Evolutionary conservation across 768 basidiomycete species (phyloP).

Genomic region (Boletus fagicola): DNA sequence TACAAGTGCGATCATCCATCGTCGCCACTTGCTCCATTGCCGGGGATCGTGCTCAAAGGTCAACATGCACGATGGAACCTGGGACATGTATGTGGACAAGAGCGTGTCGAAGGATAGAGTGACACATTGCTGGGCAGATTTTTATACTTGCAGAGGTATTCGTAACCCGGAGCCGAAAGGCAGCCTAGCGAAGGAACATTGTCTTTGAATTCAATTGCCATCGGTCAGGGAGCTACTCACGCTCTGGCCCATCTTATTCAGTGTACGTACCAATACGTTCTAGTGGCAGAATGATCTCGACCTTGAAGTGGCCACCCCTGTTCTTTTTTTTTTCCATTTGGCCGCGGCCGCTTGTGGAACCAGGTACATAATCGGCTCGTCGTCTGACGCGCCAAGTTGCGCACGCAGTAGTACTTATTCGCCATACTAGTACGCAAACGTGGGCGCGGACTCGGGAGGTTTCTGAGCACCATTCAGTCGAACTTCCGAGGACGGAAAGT

Average conservation of each 20-base stretch:
- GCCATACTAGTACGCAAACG: background rate
- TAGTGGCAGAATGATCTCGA: background rate
- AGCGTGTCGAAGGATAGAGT: constrained; percentile 3
- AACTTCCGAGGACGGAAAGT: background rate
- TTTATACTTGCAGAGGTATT: constrained; percentile 7
- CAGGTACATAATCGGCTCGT: constrained; percentile 13
- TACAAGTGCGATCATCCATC: constrained; percentile 24
- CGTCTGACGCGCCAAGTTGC: no score
- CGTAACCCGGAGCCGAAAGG: background rate
- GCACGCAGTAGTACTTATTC: constrained; percentile 3
- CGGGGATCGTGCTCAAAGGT: constrained; percentile 25
- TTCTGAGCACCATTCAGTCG: background rate
- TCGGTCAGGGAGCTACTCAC: background rate
- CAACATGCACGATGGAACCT: constrained; percentile 14
- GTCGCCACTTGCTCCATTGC: constrained; percentile 21
- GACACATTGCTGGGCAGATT: background rate
- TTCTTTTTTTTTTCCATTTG: background rate
- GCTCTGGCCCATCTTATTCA: constrained; percentile 1
- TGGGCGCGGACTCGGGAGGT: no score
- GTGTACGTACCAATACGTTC: constrained; percentile 1
- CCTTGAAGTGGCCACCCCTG: no score
- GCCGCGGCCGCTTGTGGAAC: constrained; percentile 8
- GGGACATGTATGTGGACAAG: constrained; percentile 18
- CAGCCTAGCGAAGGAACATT: background rate
- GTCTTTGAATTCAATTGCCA: background rate